phyloP scores from a whole-genome alignment of 2,329 filamentous ascomycete species.

The Sordariomycetes sp. region DNA sequence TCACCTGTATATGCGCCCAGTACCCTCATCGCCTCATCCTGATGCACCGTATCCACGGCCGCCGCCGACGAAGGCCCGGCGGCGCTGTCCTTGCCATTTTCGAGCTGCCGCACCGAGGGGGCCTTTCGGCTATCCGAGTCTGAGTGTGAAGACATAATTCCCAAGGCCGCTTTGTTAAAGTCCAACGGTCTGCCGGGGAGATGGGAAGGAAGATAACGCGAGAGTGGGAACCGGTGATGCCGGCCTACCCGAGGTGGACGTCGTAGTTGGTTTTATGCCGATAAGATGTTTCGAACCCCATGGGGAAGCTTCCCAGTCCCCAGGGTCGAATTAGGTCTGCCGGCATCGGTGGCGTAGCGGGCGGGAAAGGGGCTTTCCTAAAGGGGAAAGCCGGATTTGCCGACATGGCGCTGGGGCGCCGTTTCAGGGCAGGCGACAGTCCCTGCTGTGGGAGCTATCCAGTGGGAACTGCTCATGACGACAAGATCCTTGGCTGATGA shows the following conservation, averaged over 20 bases:
- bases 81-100: conserved; percentile 1
- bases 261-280: conserved; percentile 1
- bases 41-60: conserved; percentile 20
- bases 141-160: too few relatives aligned
- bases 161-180: too few relatives aligned
- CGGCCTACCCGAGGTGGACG: neutral
- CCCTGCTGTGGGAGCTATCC: too few relatives aligned
- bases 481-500: too few relatives aligned
- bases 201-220: too few relatives aligned
- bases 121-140: too few relatives aligned
- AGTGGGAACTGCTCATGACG: too few relatives aligned
- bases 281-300: neutral
- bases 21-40: conserved; percentile 27
- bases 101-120: conserved; percentile 5
- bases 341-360: neutral
- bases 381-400: neutral
- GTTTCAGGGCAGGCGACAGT: neutral
- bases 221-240: neutral
- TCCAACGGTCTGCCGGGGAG: too few relatives aligned
- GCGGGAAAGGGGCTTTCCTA: neutral
- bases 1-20: conserved; percentile 28
- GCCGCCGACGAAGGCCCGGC: neutral
- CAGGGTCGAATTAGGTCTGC: neutral
- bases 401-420: neutral
- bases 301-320: neutral